Conservation (phyloP, 2,329 filamentous ascomycete genomes). For the Colletotrichum brevisporum region DNA sequence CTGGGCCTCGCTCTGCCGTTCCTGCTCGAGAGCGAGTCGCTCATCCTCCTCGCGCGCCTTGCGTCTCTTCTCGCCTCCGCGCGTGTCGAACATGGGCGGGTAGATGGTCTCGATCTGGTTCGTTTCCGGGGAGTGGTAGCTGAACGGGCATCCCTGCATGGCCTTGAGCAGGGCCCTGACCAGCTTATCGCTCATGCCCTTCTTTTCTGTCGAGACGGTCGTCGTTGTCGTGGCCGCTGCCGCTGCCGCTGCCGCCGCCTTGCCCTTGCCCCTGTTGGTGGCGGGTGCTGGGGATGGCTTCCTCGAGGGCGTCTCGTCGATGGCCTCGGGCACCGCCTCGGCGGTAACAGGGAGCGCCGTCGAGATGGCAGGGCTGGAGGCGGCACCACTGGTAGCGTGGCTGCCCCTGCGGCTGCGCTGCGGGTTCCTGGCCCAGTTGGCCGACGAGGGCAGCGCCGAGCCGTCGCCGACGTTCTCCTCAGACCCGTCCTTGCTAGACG, state of each 20-base stretch:
- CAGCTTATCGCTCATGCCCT: constrained; percentile 41
- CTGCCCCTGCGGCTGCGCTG: constrained; percentile 80
- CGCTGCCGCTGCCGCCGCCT: too few species aligned
- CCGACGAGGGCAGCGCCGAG: constrained; percentile 92
- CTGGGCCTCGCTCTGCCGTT: constrained; percentile 60
- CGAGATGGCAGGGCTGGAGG: constrained; percentile 85
- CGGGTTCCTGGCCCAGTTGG: constrained; percentile 88
- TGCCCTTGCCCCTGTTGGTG: constrained; percentile 18
- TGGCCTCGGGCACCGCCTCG: constrained; percentile 63
- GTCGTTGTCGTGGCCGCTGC: neutral
- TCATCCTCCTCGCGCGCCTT: constrained; percentile 82
- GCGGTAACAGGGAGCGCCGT: constrained; percentile 67
- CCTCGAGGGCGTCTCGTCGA: constrained; percentile 53
- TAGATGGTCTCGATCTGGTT: constrained; percentile 44
- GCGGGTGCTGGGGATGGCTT: constrained; percentile 46
- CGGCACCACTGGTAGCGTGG: constrained; percentile 83
- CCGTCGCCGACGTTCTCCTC: constrained; percentile 78
- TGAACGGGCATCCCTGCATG: constrained; percentile 54
- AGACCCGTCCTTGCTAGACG: constrained; percentile 83
- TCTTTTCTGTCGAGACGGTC: constrained; percentile 4
- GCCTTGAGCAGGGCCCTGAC: constrained; percentile 55
- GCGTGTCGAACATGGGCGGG: constrained; percentile 86
- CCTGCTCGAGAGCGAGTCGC: constrained; percentile 61
- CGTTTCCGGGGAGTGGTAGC: constrained; percentile 41
- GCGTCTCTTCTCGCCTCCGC: constrained; percentile 85